Percentiles rank a stretch among this genome's conserved stretches.
These are phyloP conservation scores for Cladorrhinum sp. DNA, from an alignment of 2,329 filamentous ascomycete genomes.

Conservation along the genomic window DNA sequence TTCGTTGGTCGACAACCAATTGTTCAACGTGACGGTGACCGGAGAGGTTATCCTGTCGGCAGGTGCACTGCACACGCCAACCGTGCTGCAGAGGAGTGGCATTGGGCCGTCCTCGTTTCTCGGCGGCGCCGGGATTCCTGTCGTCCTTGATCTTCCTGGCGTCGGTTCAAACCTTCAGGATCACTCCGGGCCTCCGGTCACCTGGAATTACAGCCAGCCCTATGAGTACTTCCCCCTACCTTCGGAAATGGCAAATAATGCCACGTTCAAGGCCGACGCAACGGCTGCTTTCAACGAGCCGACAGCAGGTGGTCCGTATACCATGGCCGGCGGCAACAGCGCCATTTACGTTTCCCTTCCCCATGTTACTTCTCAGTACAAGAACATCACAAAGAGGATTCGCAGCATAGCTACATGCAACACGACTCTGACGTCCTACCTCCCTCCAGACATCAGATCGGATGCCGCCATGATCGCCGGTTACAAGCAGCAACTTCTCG, in stretches of 20 bases:
- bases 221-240: constrained; percentile 18
- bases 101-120: constrained; percentile 37
- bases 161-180: constrained; percentile 51
- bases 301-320: constrained; percentile 37
- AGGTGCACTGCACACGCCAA: constrained; percentile 41
- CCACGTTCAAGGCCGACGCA: constrained; percentile 34
- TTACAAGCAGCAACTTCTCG: constrained; percentile 20
- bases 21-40: constrained; percentile 18
- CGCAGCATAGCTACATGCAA: constrained; percentile 6
- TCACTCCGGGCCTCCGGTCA: constrained; percentile 30
- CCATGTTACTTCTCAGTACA: constrained; percentile 14
- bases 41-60: constrained; percentile 43
- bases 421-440: constrained; percentile 9
- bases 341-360: constrained; percentile 30
- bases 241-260: constrained; percentile 25
- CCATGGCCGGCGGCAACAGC: constrained; percentile 33
- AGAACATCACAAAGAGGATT: constrained; percentile 13
- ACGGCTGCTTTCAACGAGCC: constrained; percentile 31
- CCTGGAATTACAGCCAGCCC: constrained; percentile 24
- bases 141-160: constrained; percentile 55
- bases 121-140: constrained; percentile 43
- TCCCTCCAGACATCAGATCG: constrained; percentile 13
- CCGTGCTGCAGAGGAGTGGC: constrained; percentile 43
- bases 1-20: constrained; percentile 22
- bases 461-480: constrained; percentile 17